phyloP scores from a whole-genome alignment of 306 rosid genomes.

The Elaeagnus macrophylla region DNA sequence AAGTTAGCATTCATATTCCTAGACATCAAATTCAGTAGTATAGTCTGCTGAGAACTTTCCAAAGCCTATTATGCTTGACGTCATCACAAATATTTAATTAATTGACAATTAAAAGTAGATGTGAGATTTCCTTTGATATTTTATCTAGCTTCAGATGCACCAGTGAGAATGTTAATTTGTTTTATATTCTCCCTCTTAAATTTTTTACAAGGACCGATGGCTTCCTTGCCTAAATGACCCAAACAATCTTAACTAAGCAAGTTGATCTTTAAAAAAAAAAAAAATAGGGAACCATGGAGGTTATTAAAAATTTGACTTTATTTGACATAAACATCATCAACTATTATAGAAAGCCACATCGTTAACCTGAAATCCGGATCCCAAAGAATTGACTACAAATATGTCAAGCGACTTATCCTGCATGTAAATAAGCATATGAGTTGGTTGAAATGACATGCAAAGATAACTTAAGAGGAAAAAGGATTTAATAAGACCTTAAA shows the following conservation, averaged over 20 bases:
- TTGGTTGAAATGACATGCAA: conserved; percentile 3
- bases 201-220: no score
- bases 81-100: no score
- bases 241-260: no score
- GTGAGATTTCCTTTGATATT: no score
- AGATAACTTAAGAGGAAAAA: not conserved
- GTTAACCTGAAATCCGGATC: conserved; percentile 81
- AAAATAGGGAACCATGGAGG: not conserved
- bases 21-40: no score
- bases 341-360: conserved; percentile 4
- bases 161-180: no score
- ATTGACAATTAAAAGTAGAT: no score
- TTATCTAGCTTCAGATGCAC: no score
- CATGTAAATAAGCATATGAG: conserved; percentile 24
- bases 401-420: conserved; percentile 87
- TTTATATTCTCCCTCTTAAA: no score
- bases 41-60: not conserved
- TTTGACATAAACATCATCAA: not conserved
- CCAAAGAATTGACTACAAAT: conserved; percentile 93
- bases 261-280: not conserved
- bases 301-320: not conserved
- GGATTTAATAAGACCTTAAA: conserved; percentile 1
- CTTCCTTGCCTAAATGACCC: no score
- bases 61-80: no score
- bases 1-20: not conserved